Evolutionary conservation across 1,284 basidiomycete species (phyloP).

Genomic region (Trametes pubescens): DNA sequence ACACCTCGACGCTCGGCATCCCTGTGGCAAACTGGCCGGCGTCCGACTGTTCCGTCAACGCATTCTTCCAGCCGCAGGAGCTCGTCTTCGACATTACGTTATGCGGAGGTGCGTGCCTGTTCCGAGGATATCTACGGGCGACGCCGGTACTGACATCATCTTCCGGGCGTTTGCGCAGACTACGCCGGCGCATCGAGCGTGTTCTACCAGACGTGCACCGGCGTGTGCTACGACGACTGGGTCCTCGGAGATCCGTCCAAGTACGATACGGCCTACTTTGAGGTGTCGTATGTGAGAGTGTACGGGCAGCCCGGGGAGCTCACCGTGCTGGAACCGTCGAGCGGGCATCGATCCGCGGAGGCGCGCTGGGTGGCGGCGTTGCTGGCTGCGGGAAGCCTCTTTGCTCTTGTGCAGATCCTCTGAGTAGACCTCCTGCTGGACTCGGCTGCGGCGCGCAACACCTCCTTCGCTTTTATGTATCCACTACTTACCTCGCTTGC

Average conservation of each 20-base stretch:
- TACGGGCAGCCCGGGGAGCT: slow-evolving; percentile 50
- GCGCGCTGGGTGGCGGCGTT: slow-evolving; percentile 13
- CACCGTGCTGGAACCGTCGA: slow-evolving; percentile 38
- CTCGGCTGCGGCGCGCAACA: slow-evolving; percentile 2
- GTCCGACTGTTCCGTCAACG: slow-evolving; percentile 62
- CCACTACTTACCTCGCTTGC: not conserved
- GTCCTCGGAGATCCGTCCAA: slow-evolving; percentile 72
- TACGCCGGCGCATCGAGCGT: slow-evolving; percentile 52
- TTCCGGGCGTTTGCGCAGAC: slow-evolving; percentile 26
- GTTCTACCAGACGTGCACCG: slow-evolving; percentile 71
- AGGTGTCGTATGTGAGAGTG: slow-evolving; percentile 68
- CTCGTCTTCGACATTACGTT: slow-evolving; percentile 81
- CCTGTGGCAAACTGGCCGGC: slow-evolving; percentile 76
- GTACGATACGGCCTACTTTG: slow-evolving; percentile 81
- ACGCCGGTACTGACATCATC: slow-evolving; percentile 18
- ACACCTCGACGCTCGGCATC: slow-evolving; percentile 69
- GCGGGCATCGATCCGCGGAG: slow-evolving; percentile 34
- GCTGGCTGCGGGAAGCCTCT: slow-evolving; percentile 25
- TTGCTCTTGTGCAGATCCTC: slow-evolving; percentile 24
- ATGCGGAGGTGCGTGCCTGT: slow-evolving; percentile 64
- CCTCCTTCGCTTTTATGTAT: not conserved
- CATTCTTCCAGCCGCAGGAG: slow-evolving; percentile 71
- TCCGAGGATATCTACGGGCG: not conserved
- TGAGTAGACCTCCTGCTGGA: slow-evolving; percentile 4
- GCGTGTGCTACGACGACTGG: slow-evolving; percentile 76